Evolutionary conservation across 805 yeast genomes (phyloP), one percentile per base, ranked within the genome.

Genomic region (Yarrowia osloensis): DNA sequence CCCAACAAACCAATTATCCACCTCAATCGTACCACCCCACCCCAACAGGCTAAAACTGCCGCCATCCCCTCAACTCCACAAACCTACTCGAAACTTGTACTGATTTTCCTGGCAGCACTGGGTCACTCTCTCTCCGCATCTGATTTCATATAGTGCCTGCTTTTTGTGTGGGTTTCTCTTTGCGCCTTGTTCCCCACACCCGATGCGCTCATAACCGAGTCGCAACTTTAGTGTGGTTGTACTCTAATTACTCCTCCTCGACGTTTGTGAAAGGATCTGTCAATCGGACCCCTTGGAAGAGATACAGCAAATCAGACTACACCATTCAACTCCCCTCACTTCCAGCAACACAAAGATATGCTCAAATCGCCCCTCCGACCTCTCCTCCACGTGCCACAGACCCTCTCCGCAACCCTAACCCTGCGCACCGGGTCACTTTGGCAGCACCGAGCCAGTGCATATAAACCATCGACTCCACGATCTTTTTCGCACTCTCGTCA

Each of bases 351-450:
- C n/a, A 15, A 9, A 3, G 2, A 11, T 50, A 21, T 33, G 15
- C 21, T 31, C 40, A 31, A 33, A 21, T 15, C 21, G 15, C 11
- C 57, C 1, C 3, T 19, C 9, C 33, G 39, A 8, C 26, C 39
- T 1, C 39, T 49, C 26, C 19, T 29, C 3, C 55, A 24, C 11
- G 0, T 5, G 2, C 2, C 28, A 5, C 24, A 13, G 9, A 1
- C 4, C 39, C 26, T 39, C 33, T 17, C 4, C 13, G 11, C 57
- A 7, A 12, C 57, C 57, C 57, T 50, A 50, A 50, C 57, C 57
- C 57, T 33, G 40, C 40, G 57, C 57, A 50, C 57, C 22, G 57
- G 33, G 57, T 50, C 57, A 50, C 57, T 22, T 22, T 17, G 42
- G 17, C 39, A 33, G 59, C 31, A 4, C 61, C 61, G 61, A 54